Conservation (phyloP, 2,329 filamentous ascomycete species). For the Fusarium dlaminii region DNA sequence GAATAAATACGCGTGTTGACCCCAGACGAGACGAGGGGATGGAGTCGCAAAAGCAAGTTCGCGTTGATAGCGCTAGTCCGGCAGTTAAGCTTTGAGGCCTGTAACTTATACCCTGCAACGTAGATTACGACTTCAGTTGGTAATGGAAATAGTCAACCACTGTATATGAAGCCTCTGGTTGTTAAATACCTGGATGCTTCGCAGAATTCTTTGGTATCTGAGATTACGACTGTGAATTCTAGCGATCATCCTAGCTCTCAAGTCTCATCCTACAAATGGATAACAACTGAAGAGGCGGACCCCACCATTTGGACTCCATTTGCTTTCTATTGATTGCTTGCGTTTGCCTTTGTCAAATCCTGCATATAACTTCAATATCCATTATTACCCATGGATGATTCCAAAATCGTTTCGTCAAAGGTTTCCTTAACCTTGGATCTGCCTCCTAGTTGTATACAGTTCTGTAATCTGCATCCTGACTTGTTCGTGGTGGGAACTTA, state of each 20-base stretch:
- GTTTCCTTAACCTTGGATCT: conserved; percentile 67
- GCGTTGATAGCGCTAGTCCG: conserved; percentile 25
- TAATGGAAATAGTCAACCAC: not conserved
- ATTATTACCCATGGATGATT: conserved; percentile 33
- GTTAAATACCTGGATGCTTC: not conserved
- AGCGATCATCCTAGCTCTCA: not conserved
- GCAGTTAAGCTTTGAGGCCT: conserved; percentile 23
- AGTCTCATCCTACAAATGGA: not conserved
- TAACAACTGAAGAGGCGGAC: not conserved
- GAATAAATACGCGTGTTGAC: conserved; percentile 19
- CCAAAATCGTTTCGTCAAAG: conserved; percentile 51
- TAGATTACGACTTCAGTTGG: not conserved
- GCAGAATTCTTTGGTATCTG: not conserved
- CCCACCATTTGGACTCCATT: conserved; percentile 28
- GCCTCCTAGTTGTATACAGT: conserved; percentile 82
- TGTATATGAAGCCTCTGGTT: not conserved
- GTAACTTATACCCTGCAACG: not conserved
- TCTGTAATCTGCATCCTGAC: conserved; percentile 68
- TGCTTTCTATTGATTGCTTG: conserved; percentile 7
- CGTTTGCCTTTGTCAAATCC: not conserved
- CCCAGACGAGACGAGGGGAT: conserved; percentile 22
- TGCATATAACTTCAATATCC: not conserved
- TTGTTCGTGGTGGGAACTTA: conserved; percentile 89
- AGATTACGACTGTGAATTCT: not conserved
- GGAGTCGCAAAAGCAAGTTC: conserved; percentile 38